Base-by-base conservation (phyloP, 352 stramenopile species). In the Phytophthora agathidicida region DNA sequence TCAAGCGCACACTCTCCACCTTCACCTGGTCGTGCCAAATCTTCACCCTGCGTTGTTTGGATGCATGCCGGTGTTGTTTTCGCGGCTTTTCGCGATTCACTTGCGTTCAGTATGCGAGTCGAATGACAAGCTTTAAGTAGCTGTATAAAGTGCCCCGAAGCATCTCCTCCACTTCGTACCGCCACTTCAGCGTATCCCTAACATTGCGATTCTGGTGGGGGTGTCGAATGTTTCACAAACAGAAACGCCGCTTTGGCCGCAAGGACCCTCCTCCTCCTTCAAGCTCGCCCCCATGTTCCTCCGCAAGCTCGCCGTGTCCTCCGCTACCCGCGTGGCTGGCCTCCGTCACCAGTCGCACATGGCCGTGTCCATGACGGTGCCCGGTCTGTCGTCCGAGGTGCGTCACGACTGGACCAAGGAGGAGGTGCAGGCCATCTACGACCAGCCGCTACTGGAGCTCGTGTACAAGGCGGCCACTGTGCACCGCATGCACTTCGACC, bases 401-500 rank as follows among this genome's bases (percentile, higher is more conserved):
- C 83, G 83, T 38, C 80, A 75, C 23, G 84, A 98, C 69, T 99
- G 96, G 96, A 98, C 91, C 19, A 96, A 96, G 56, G 80, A 94
- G 17, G 94, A 99, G 65, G 97, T 99, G 62, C 86, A 96, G 56
- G 78, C 88, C 19, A 93, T 99, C 45, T 99, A 96, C 68, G 71
- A 96, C 51, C 83, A 98, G 59, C 97, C 97, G 26, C 89, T 99
- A 62, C 83, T 99, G 44, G 97, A 99, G 77, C 88, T 99, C 39
- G 91, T 99, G 72, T 98, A 98, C 80, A 91, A 96, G 63, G 96
- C 97, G 10, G 91, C 92, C 4, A 98, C 91, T 2, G 92, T 98
- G 26, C 97, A 99, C 82, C 93, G 97, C 56, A 98, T 98, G 89
- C 96, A 98, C 80, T 99, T 98, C 78, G 89, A 99, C 73, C 93